A percentile compares a stretch with the other conserved stretches of the same genome.
These are phyloP conservation scores for Achlya hypogyna DNA, from an alignment of 352 stramenopile species.

Conservation along the genomic window DNA sequence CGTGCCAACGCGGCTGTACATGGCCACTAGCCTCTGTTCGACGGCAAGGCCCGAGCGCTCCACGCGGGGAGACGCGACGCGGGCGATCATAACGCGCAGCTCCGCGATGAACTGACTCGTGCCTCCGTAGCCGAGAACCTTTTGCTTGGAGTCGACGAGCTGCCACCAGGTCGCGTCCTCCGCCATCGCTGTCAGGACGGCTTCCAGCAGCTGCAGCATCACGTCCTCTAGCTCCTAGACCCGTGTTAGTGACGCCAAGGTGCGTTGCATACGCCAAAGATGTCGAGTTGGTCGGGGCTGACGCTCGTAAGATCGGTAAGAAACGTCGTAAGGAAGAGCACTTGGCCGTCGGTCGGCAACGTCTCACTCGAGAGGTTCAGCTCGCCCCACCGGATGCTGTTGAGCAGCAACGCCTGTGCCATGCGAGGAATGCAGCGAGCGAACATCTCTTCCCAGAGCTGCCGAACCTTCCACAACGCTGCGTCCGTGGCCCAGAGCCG, in stretches of 20 bases:
- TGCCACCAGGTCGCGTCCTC: conserved; percentile 54
- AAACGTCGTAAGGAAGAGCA: conserved; percentile 4
- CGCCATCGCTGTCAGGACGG: conserved; percentile 47
- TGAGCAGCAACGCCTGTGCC: conserved; percentile 1
- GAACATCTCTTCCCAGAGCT: not conserved
- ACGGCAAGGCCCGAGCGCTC: conserved; percentile 14
- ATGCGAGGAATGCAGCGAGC: not conserved
- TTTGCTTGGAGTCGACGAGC: conserved; percentile 26
- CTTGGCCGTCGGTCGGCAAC: not conserved
- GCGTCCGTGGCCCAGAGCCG: not conserved
- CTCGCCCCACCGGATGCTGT: conserved; percentile 18
- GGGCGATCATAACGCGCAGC: conserved; percentile 37
- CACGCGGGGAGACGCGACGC: conserved; percentile 27
- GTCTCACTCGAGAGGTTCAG: not conserved
- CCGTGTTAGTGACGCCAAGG: not conserved
- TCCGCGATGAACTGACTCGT: conserved; percentile 66
- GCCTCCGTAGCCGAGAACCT: conserved; percentile 43
- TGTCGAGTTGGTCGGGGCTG: conserved; percentile 4
- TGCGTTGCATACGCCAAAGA: not conserved
- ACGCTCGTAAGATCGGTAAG: conserved; percentile 5
- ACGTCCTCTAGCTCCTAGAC: conserved; percentile 20
- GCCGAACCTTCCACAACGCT: not conserved
- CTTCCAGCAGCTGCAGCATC: conserved; percentile 36
- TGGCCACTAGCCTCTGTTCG: conserved; percentile 20
- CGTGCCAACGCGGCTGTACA: not conserved